Conservation (phyloP, 164 flowering plant genomes). For the Aristolochia fimbriata region DNA sequence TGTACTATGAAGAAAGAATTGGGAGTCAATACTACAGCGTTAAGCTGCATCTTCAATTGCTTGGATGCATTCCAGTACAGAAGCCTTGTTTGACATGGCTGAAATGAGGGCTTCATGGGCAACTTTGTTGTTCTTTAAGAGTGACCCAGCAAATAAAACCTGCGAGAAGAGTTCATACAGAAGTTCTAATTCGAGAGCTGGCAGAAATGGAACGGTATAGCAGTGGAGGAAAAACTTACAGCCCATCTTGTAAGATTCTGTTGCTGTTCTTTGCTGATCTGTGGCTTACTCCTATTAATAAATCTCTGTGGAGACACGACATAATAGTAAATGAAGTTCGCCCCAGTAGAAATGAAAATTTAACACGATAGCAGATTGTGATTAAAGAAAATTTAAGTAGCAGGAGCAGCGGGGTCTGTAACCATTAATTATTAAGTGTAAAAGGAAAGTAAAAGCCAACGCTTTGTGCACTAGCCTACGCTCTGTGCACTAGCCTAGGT, state of each 20-base stretch:
- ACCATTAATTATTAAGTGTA: too few species aligned
- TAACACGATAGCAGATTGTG: background rate
- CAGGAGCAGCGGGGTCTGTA: too few species aligned
- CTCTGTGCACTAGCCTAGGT: background rate
- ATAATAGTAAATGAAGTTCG: background rate
- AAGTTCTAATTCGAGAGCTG: background rate
- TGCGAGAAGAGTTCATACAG: conserved; percentile 18
- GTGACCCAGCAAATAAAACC: conserved; percentile 76
- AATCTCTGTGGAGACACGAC: conserved; percentile 42
- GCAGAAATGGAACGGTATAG: background rate
- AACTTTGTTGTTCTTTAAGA: conserved; percentile 56
- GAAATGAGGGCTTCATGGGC: conserved; percentile 62
- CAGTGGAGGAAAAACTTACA: conserved; percentile 35
- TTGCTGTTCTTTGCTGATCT: conserved; percentile 78
- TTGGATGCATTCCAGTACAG: conserved; percentile 74
- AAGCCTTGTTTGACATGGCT: conserved; percentile 66
- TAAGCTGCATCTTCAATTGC: conserved; percentile 60
- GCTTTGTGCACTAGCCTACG: background rate
- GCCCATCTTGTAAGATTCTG: conserved; percentile 99
- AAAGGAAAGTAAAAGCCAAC: too few species aligned
- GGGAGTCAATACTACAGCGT: background rate
- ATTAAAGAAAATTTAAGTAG: background rate
- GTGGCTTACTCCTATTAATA: conserved; percentile 81
- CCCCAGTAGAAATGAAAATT: background rate
- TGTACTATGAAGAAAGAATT: background rate